phyloP scores from a whole-genome alignment of 2,329 filamentous ascomycete genomes.

The Arthrobotrys entomopaga region DNA sequence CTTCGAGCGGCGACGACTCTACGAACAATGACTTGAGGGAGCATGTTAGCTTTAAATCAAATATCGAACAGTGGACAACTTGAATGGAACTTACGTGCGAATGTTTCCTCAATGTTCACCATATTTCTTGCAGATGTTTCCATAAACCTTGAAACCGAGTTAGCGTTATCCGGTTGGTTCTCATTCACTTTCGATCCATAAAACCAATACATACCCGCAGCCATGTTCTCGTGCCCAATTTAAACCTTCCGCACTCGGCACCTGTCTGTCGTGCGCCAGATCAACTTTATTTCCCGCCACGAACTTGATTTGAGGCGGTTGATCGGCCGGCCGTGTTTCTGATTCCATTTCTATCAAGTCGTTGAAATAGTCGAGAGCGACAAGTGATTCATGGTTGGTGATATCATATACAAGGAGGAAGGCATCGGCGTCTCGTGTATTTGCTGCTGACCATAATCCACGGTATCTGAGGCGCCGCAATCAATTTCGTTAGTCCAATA shows the following conservation, averaged over 20 bases:
- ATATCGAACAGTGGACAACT: too few relatives aligned
- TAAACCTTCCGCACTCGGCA: conserved; percentile 75
- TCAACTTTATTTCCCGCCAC: conserved; percentile 90
- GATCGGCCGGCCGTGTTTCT: conserved; percentile 65
- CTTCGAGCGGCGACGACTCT: conserved; percentile 46
- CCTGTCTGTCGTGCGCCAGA: conserved; percentile 74
- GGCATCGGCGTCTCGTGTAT: conserved; percentile 77
- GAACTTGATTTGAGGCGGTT: conserved; percentile 76
- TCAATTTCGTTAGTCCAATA: conserved; percentile 25
- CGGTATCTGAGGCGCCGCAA: conserved; percentile 68
- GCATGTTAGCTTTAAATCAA: too few relatives aligned
- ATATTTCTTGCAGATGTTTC: conserved; percentile 85
- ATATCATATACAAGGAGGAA: conserved; percentile 91
- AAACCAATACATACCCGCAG: conserved; percentile 67
- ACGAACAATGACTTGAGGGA: conserved; percentile 38
- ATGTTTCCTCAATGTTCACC: conserved; percentile 90
- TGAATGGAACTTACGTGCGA: conserved; percentile 66
- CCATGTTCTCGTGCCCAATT: conserved; percentile 78
- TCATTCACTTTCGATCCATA: background rate
- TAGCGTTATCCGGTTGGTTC: conserved; percentile 2
- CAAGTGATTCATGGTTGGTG: conserved; percentile 74
- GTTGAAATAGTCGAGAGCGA: conserved; percentile 80
- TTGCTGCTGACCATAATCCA: conserved; percentile 83
- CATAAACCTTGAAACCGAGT: conserved; percentile 70
- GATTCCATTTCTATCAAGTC: conserved; percentile 85